A percentile compares a stretch with the other conserved stretches of the same genome.
phyloP scores from a whole-genome alignment of 768 basidiomycete species.

The Calvatia gigantea region DNA sequence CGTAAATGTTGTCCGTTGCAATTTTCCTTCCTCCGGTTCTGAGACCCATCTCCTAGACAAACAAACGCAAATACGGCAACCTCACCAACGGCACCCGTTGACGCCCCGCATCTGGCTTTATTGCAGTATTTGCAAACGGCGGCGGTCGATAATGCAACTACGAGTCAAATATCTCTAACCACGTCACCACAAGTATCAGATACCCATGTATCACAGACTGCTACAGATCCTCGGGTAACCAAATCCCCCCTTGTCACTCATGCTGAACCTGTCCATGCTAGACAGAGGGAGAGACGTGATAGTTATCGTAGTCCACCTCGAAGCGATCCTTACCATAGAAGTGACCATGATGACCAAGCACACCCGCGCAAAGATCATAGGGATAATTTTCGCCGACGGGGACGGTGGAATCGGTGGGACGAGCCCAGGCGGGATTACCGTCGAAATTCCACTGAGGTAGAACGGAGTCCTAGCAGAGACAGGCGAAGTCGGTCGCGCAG shows the following conservation, averaged over 20 bases:
- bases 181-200: conserved; percentile 6
- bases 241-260: conserved; percentile 19
- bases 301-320: conserved; percentile 42
- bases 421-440: conserved; percentile 55
- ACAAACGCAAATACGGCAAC: conserved; percentile 50
- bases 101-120: conserved; percentile 60
- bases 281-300: conserved; percentile 28
- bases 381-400: conserved; percentile 55
- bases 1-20: conserved; percentile 8
- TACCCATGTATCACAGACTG: conserved; percentile 7
- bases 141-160: conserved; percentile 4
- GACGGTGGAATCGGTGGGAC: conserved; percentile 48
- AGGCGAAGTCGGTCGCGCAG: conserved; percentile 73
- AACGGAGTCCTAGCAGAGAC: conserved; percentile 38
- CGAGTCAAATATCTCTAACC: conserved; percentile 1
- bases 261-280: neutral
- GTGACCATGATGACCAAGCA: conserved; percentile 47
- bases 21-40: neutral
- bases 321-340: conserved; percentile 44
- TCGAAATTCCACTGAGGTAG: conserved; percentile 34
- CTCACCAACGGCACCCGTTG: conserved; percentile 33
- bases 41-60: conserved; percentile 42
- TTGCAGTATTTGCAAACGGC: conserved; percentile 59
- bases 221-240: conserved; percentile 9
- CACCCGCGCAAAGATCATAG: conserved; percentile 50